Base-by-base conservation (phyloP, 306 rosid genomes). In the Cyamopsis tetragonoloba region DNA sequence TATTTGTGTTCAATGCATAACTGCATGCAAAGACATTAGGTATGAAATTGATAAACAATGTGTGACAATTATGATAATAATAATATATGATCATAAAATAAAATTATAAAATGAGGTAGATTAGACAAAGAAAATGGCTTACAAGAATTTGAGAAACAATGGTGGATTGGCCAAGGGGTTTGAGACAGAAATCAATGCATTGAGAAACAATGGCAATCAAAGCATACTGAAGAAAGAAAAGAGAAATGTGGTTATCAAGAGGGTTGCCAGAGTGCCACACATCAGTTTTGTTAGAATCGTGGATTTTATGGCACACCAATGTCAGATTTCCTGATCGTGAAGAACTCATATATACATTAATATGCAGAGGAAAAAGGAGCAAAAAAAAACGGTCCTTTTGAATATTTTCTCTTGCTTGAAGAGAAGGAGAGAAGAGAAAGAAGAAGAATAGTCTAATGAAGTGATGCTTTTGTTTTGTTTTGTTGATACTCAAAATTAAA, bases 111-210 rank as follows among this genome's bases (percentile, higher is more conserved):
- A 24, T 18, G n/a, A 14, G 19, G 24, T 53, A 38, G 6, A n/a
- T n/a, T n/a, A n/a, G n/a, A n/a, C n/a, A n/a, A n/a, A 57, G 26
- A 63, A 80, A 50, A n/a, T n/a, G n/a, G 20, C 86, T 76, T 83
- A 86, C 92, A 59, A 83, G 67, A 30, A 84, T 79, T 15, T 84
- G 86, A 18, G 92, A 68, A 11, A 86, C 87, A 32, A 81, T 13
- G 15, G 72, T 58, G 70, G 83, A 77, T 60, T 86, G 92, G 30
- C 85, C 92, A 4, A 83, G 51, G 5, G 86, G 83, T 56, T 32
- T 72, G 68, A 86, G 79, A 27, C 48, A 44, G 14, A 57, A 1
- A 47, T 74, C 37, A 32, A 84, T 63, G 34, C 76, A 32, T 58
- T 58, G 75, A 0, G 92, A 67, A 22, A 43, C 47, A 0, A 81